Percentiles rank a stretch among this genome's conserved stretches.
These are phyloP conservation scores for Irpex rosettiformis DNA, from an alignment of 1,284 basidiomycete species.

Conservation along the genomic window DNA sequence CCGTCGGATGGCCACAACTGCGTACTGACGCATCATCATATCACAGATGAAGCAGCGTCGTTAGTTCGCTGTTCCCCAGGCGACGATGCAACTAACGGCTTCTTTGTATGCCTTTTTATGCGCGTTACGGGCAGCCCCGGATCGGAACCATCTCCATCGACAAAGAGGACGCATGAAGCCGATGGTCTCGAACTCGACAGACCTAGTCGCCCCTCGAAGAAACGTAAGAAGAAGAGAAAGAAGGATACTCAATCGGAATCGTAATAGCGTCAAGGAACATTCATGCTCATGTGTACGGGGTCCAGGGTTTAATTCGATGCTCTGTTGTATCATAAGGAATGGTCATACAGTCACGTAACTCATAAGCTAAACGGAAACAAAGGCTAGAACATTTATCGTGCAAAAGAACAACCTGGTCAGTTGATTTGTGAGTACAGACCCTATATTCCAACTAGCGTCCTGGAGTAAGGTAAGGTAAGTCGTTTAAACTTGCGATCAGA, in stretches of 20 bases:
- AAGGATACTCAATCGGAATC: conserved; percentile 12
- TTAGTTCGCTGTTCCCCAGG: conserved; percentile 83
- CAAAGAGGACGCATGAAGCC: conserved; percentile 12
- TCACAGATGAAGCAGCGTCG: conserved; percentile 56
- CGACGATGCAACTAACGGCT: conserved; percentile 90
- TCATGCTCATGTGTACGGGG: background rate
- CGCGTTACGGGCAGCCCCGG: conserved; percentile 16
- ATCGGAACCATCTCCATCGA: conserved; percentile 11
- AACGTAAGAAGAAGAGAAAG: conserved; percentile 23
- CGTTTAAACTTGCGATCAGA: conserved; percentile 11
- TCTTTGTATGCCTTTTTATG: conserved; percentile 90
- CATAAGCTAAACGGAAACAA: conserved; percentile 1
- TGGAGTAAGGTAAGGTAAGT: conserved; percentile 13
- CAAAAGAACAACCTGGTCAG: conserved; percentile 18
- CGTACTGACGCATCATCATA: conserved; percentile 5
- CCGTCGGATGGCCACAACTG: background rate
- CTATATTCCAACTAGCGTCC: conserved; percentile 12
- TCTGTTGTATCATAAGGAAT: background rate
- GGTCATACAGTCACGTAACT: conserved; percentile 2
- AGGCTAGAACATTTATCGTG: conserved; percentile 9
- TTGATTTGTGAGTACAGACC: conserved; percentile 15
- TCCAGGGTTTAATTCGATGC: background rate
- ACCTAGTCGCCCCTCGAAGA: conserved; percentile 8
- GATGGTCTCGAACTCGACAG: background rate
- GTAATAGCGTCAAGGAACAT: background rate